These are phyloP conservation scores for Parasarocladium wereldwijsianum DNA, from an alignment of 2,329 filamentous ascomycete species.

Conservation along the genomic window DNA sequence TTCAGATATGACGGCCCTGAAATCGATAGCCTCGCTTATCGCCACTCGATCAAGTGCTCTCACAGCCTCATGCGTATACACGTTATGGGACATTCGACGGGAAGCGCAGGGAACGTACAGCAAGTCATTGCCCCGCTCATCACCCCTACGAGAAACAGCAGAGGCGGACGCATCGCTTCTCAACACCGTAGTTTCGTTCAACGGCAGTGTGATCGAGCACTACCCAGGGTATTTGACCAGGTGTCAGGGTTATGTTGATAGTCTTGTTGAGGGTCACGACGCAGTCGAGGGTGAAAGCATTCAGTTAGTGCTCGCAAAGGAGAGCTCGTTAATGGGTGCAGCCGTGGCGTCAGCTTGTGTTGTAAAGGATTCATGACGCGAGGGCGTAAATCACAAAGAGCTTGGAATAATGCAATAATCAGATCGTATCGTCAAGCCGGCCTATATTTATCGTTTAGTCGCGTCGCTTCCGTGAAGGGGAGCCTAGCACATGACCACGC, in stretches of 20 bases:
- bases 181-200: constrained; percentile 55
- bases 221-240: constrained; percentile 52
- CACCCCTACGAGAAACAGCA: constrained; percentile 24
- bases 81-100: constrained; percentile 41
- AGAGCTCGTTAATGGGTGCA: constrained; percentile 62
- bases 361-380: constrained; percentile 9
- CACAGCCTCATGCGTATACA: constrained; percentile 42
- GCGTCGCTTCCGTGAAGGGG: too few relatives aligned
- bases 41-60: constrained; percentile 44
- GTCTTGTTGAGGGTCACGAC: constrained; percentile 28
- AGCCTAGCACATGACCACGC: too few relatives aligned
- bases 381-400: too few relatives aligned
- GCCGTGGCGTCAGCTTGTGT: constrained; percentile 50
- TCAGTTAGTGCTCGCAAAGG: constrained; percentile 51
- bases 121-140: constrained; percentile 14
- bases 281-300: constrained; percentile 28
- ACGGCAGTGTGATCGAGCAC: constrained; percentile 65
- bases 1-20: constrained; percentile 36
- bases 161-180: constrained; percentile 33
- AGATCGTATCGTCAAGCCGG: too few relatives aligned
- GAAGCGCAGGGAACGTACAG: constrained; percentile 26
- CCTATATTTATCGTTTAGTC: too few relatives aligned
- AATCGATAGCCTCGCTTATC: constrained; percentile 36
- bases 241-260: constrained; percentile 50
- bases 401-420: too few relatives aligned